Base-by-base conservation (phyloP, 2,329 filamentous ascomycete genomes). In the Chaetomium olivaceum region DNA sequence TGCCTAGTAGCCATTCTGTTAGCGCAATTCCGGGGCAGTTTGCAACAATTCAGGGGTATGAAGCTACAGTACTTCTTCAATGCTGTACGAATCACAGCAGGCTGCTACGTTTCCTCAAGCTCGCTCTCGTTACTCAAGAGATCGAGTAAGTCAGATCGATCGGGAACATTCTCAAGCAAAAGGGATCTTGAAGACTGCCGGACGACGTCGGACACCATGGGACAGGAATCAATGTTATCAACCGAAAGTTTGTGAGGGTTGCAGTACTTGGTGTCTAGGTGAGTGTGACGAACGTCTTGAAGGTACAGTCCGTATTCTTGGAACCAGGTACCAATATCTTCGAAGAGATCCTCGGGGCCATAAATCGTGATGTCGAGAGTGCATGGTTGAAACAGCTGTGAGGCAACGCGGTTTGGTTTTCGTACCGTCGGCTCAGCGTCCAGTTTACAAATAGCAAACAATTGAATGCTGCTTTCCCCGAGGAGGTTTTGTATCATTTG, bases 231-330 rank as follows among this genome's bases (percentile, higher is more conserved):
- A 7, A 67, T 27, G 56, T 69, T 31, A 9, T 51, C 8, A 0
- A 69, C 68, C 0, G 76, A 76, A 1, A 79, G 71, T 0, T 74
- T 67, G 21, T 79, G 77, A 12, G 77, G 77, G 48, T 79, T 79
- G 62, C 71, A 74, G 56, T 79, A 80, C 51, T 14, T 69, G 1
- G 72, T 71, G 11, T 77, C 66, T 3, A 46, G 23, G 33, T 74
- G 64, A 19, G 74, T 76, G 1, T 67, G 62, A 4, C 58, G 48
- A 2, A 77, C 77, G 58, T 80, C 77, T 31, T 79, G 78, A 0
- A 80, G 65, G 56, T 73, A 78, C 0, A 77, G 58, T 0, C 76
- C 71, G 21, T 74, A 71, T 0, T 74, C 66, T 9, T 78, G 70
- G 23, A 77, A 74, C 67, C 72, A 79, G 0, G 11, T 9, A 0